Base-by-base conservation (phyloP, 345 rosid genomes). In the Ceriops zippeliana region DNA sequence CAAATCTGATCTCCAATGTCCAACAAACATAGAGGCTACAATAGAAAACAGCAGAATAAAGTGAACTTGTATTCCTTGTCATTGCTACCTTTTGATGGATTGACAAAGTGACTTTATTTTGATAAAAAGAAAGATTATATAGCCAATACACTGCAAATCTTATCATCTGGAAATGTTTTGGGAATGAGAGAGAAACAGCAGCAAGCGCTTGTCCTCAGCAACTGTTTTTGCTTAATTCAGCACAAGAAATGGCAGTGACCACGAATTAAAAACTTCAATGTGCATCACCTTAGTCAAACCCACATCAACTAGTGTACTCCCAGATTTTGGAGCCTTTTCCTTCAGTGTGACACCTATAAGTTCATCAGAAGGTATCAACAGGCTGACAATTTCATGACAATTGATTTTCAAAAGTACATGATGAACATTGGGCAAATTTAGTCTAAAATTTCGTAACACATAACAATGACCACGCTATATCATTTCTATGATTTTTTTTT, bases 211-310 rank as follows among this genome's bases (percentile, higher is more conserved):
- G 19, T 11, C 17, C 28, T 38, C 27, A 13, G 49, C 49, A 22
- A 54, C 16, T 10, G 22, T 5, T 54, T 54, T 24, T 7, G 5
- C 16, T 21, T 21, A 54, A 54, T 13, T 11, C 26, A 8, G 11
- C 37, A 58, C 27, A 47, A 27, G 52, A 24, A 54, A 56, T 4
- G 26, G 27, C 17, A 66, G 52, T 17, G 11, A 27, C 20, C 38
- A 31, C 2, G n/a, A 38, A 24, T 20, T n/a, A 64, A 38, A 26
- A 54, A 65, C 5, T 37, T 10, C 21, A 42, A 52, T 5, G 21
- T 38, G 35, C 28, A 22, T 68, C 69, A 77, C 99, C 96, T 91
- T 88, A 75, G 78, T 86, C 78, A 95, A 79, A 66, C 99, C 99
- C 46, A 95, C 99, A 69, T 95, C 96, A 56, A 91, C 96, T 69